Conservation (phyloP, 768 basidiomycete genomes). For the Hirschioporus abietinus region DNA sequence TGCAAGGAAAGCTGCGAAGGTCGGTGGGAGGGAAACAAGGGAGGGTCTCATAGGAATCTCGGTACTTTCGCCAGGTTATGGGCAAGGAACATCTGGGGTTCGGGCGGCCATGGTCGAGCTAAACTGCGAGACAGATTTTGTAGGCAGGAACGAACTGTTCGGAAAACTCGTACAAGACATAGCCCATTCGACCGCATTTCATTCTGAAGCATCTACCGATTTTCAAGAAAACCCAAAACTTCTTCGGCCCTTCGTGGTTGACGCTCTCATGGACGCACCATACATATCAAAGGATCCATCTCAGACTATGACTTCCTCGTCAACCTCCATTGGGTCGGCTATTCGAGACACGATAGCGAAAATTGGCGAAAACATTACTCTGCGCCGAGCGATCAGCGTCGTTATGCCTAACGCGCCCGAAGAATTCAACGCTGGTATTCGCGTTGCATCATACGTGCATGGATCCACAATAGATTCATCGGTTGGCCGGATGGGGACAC, state of each 20-base stretch:
- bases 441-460: constrained; percentile 57
- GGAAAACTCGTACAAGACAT: constrained; percentile 70
- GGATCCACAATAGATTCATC: constrained; percentile 40
- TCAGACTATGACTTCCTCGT: constrained; percentile 23
- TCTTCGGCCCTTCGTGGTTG: constrained; percentile 48
- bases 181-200: constrained; percentile 76
- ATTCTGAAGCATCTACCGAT: constrained; percentile 43
- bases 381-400: constrained; percentile 53
- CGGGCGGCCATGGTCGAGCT: constrained; percentile 87
- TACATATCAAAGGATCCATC: constrained; percentile 39
- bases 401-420: constrained; percentile 33
- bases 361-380: constrained; percentile 73
- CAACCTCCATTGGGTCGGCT: constrained; percentile 51
- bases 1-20: constrained; percentile 76
- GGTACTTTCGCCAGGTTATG: constrained; percentile 60
- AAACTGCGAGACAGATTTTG: constrained; percentile 97
- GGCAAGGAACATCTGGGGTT: constrained; percentile 39
- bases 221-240: constrained; percentile 18
- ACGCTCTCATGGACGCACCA: constrained; percentile 56
- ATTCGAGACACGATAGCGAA: constrained; percentile 68
- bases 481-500: constrained; percentile 55
- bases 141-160: constrained; percentile 82
- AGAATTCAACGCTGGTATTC: constrained; percentile 32
- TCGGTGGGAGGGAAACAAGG: constrained; percentile 64
- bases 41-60: constrained; percentile 81